These are phyloP conservation scores for Yarrowia keelungensis DNA, from an alignment of 805 yeast species.

Conservation along the genomic window DNA sequence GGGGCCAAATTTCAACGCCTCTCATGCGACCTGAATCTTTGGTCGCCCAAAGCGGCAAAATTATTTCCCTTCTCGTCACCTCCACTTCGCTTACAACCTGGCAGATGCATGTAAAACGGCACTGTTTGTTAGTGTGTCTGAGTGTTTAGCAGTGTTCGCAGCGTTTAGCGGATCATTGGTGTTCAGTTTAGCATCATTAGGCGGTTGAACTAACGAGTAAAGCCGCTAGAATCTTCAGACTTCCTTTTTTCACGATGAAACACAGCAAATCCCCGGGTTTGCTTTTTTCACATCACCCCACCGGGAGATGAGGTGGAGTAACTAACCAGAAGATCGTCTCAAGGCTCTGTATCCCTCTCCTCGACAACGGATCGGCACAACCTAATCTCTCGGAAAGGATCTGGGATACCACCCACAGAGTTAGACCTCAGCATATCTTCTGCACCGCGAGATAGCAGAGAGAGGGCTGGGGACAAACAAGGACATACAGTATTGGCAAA, in stretches of 20 bases:
- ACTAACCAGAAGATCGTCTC: neutral
- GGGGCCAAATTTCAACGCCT: conserved; percentile 26
- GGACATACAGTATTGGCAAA: neutral
- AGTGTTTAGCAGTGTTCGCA: neutral
- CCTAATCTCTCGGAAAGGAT: conserved; percentile 31
- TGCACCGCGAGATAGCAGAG: neutral
- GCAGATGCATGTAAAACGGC: conserved; percentile 9
- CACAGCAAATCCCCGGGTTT: no score
- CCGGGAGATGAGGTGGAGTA: neutral
- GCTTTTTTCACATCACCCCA: no score
- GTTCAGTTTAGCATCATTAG: no score
- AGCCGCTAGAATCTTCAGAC: no score
- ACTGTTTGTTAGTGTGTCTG: neutral
- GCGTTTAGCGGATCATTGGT: no score
- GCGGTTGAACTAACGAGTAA: no score
- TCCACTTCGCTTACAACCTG: conserved; percentile 23
- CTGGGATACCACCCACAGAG: conserved; percentile 19
- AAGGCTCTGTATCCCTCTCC: neutral
- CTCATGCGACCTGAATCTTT: conserved; percentile 16
- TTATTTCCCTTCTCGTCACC: conserved; percentile 11
- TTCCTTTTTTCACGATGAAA: no score
- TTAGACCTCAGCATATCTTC: conserved; percentile 18
- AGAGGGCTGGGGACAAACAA: neutral
- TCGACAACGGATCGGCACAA: neutral
- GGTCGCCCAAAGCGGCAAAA: conserved; percentile 5